phyloP scores from a whole-genome alignment of 2,329 filamentous ascomycete genomes.

The Eurotiales sp. region DNA sequence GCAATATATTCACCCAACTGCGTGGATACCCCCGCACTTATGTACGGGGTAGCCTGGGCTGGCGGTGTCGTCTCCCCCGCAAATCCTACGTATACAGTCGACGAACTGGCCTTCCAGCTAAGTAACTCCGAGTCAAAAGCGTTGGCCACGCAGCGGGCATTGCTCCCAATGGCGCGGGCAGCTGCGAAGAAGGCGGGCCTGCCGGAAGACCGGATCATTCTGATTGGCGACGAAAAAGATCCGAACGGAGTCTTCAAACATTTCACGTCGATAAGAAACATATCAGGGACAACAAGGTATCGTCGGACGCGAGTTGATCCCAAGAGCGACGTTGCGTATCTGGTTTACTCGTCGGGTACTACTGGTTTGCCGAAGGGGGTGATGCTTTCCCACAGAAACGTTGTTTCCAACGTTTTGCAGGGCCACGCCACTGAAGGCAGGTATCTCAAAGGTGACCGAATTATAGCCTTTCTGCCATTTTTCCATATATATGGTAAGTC shows the following conservation, averaged over 20 bases:
- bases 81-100: conserved; percentile 79
- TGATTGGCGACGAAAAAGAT: conserved; percentile 65
- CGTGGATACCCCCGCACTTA: conserved; percentile 74
- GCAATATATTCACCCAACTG: conserved; percentile 80
- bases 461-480: conserved; percentile 79
- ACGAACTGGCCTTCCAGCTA: conserved; percentile 82
- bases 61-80: conserved; percentile 79
- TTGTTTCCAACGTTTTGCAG: conserved; percentile 70
- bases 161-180: conserved; percentile 61
- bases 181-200: conserved; percentile 71
- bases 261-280: conserved; percentile 66
- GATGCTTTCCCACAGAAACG: conserved; percentile 77
- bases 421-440: conserved; percentile 51
- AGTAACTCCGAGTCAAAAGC: conserved; percentile 71
- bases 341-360: conserved; percentile 87
- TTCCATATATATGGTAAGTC: conserved; percentile 83
- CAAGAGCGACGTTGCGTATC: conserved; percentile 70
- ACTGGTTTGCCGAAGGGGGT: conserved; percentile 91
- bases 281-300: conserved; percentile 56
- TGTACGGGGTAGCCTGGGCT: conserved; percentile 77
- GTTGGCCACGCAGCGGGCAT: conserved; percentile 67
- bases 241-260: conserved; percentile 60
- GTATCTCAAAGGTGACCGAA: conserved; percentile 63
- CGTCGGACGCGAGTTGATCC: conserved; percentile 62
- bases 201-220: conserved; percentile 65